Conservation (phyloP, 2,329 filamentous ascomycete species). For the Aspergillus carbonarius region DNA sequence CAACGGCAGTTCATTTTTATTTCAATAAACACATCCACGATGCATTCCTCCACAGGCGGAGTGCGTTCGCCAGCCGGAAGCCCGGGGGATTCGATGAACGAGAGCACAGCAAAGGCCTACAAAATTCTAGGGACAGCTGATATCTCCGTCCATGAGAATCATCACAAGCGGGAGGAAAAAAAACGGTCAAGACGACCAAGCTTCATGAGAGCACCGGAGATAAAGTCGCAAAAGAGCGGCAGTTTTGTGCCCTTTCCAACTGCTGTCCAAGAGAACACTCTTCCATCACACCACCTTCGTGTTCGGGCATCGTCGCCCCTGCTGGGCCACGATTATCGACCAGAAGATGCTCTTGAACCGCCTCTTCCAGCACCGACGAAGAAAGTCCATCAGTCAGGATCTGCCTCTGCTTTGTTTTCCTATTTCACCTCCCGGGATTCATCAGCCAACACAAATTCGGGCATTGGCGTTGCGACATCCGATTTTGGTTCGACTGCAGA, state of each 20-base stretch:
- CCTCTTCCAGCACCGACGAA: conserved; percentile 36
- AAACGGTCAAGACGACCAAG: conserved; percentile 35
- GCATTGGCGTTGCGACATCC: conserved; percentile 19
- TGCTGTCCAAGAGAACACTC: conserved; percentile 16
- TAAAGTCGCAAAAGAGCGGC: conserved; percentile 26
- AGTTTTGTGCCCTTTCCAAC: conserved; percentile 31
- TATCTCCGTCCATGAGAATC: conserved; percentile 24
- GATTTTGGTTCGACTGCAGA: not conserved
- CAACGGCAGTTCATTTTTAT: conserved; percentile 15
- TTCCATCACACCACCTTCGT: conserved; percentile 33
- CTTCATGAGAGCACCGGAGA: conserved; percentile 43
- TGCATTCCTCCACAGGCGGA: conserved; percentile 14
- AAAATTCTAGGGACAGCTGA: conserved; percentile 33
- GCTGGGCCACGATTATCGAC: conserved; percentile 40
- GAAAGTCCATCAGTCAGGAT: conserved; percentile 41
- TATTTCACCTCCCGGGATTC: conserved; percentile 48
- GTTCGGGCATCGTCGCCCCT: conserved; percentile 49
- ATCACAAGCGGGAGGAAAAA: conserved; percentile 23
- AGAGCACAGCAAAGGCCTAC: conserved; percentile 32
- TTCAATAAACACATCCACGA: conserved; percentile 19
- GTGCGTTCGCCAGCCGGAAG: conserved; percentile 10
- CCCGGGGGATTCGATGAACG: conserved; percentile 18
- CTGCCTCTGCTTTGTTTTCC: conserved; percentile 48
- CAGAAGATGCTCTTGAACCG: conserved; percentile 26
- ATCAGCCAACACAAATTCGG: conserved; percentile 33